A percentile compares a stretch with the other conserved stretches of the same genome.
Evolutionary conservation across 1,284 basidiomycete species (phyloP).

Genomic region (Leccinum angustisporum): DNA sequence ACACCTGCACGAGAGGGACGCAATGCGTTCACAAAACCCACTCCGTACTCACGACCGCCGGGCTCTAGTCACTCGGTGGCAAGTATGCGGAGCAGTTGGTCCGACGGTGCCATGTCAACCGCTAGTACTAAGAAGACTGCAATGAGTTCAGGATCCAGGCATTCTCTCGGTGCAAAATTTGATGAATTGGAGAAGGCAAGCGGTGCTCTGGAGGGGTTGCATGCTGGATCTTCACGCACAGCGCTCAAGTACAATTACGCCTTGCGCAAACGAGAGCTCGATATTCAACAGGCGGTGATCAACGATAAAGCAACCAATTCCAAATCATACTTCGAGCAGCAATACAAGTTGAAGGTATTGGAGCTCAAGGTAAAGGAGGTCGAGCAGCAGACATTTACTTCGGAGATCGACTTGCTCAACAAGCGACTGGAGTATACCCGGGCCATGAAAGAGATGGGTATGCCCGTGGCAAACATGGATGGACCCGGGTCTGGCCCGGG

Average conservation of each 20-base stretch:
- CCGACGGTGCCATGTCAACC: background rate
- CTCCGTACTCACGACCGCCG: background rate
- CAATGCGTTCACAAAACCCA: background rate
- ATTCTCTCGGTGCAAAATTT: background rate
- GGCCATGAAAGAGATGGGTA: background rate
- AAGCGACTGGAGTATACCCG: background rate
- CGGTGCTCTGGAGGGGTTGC: background rate
- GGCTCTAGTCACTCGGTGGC: background rate
- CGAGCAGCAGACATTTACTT: background rate
- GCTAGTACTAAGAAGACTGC: background rate
- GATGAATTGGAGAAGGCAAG: background rate
- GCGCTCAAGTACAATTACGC: background rate
- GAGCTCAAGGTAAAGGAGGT: background rate
- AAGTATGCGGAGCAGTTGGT: background rate
- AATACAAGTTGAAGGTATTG: background rate
- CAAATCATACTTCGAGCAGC: background rate
- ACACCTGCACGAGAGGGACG: background rate
- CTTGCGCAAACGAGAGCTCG: background rate
- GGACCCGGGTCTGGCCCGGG: too few species aligned
- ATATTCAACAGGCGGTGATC: background rate
- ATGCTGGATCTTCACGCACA: background rate
- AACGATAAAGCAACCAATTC: background rate
- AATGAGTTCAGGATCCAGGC: background rate
- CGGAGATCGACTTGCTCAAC: background rate
- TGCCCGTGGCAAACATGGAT: background rate